Conservation (phyloP, 1,284 basidiomycete genomes). For the Flammula alnicola region DNA sequence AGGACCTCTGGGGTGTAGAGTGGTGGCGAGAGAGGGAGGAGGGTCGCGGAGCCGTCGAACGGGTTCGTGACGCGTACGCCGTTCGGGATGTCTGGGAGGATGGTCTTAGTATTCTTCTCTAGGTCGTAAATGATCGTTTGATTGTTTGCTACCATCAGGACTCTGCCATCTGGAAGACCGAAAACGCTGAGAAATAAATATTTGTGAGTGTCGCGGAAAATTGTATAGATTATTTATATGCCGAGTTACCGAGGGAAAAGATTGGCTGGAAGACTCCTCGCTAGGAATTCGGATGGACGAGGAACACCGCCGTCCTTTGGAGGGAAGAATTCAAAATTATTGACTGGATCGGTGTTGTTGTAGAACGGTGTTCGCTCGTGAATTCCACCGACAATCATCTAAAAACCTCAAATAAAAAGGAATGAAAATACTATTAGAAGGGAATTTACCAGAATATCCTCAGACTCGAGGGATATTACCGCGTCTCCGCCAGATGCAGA, state of each 20-base stretch:
- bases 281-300: conserved; percentile 50
- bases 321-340: too few relatives aligned
- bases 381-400: too few relatives aligned
- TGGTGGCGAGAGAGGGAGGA: conserved; percentile 50
- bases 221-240: too few relatives aligned
- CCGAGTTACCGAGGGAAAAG: too few relatives aligned
- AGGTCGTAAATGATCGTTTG: conserved; percentile 26
- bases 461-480: conserved; percentile 50
- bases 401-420: too few relatives aligned
- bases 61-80: conserved; percentile 52
- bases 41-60: conserved; percentile 46
- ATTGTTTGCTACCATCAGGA: conserved; percentile 45
- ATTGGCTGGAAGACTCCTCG: conserved; percentile 44
- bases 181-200: conserved; percentile 2
- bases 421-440: too few relatives aligned
- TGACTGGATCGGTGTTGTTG: too few relatives aligned
- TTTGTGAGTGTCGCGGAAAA: conserved; percentile 38
- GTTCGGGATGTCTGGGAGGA: conserved; percentile 50
- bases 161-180: conserved; percentile 39
- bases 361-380: too few relatives aligned
- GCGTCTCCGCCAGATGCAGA: conserved; percentile 39
- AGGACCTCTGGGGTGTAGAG: conserved; percentile 51
- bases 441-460: too few relatives aligned
- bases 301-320: conserved; percentile 49
- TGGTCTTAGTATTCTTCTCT: conserved; percentile 44